These are phyloP conservation scores for Metschnikowia baotianmanensis DNA, from an alignment of 805 yeast species.

Conservation along the genomic window DNA sequence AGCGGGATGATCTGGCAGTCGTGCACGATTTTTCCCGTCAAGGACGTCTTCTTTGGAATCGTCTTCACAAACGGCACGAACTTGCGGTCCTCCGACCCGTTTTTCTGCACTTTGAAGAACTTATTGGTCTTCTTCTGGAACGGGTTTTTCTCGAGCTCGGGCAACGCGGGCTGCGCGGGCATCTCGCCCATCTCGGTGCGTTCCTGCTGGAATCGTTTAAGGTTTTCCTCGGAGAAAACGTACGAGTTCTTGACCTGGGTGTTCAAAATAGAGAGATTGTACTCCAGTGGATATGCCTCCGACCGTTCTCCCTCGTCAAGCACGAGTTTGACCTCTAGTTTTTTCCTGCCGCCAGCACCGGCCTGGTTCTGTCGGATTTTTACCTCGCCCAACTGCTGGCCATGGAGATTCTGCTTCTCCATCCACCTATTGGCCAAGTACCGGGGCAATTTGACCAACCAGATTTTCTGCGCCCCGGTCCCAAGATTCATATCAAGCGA, in stretches of 20 bases:
- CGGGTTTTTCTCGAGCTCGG: slow-evolving; percentile 25
- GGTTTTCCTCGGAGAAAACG: slow-evolving; percentile 82
- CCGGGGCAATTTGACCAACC: slow-evolving; percentile 90
- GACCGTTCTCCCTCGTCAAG: slow-evolving; percentile 40
- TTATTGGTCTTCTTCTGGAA: slow-evolving; percentile 17
- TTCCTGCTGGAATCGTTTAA: slow-evolving; percentile 32
- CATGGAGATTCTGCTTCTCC: slow-evolving; percentile 55
- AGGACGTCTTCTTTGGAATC: slow-evolving; percentile 82
- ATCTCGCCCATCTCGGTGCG: slow-evolving; percentile 49
- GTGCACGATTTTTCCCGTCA: slow-evolving; percentile 85
- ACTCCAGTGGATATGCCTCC: slow-evolving; percentile 68
- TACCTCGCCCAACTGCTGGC: slow-evolving; percentile 78
- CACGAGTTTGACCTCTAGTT: slow-evolving; percentile 54
- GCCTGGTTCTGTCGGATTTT: slow-evolving; percentile 56
- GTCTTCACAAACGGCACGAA: slow-evolving; percentile 82
- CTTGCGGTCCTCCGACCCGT: slow-evolving; percentile 31
- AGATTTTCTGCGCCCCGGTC: slow-evolving; percentile 66
- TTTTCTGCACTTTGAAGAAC: slow-evolving; percentile 34
- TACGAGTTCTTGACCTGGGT: slow-evolving; percentile 81
- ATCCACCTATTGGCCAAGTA: slow-evolving; percentile 83
- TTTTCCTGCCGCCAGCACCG: slow-evolving; percentile 23
- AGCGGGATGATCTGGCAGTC: slow-evolving; percentile 90
- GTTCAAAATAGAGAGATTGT: slow-evolving; percentile 75
- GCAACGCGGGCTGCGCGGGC: slow-evolving; percentile 52
- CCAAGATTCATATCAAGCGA: slow-evolving; percentile 73